Base-by-base conservation (phyloP, 2,329 filamentous ascomycete genomes). In the Aspergillus intermedius region DNA sequence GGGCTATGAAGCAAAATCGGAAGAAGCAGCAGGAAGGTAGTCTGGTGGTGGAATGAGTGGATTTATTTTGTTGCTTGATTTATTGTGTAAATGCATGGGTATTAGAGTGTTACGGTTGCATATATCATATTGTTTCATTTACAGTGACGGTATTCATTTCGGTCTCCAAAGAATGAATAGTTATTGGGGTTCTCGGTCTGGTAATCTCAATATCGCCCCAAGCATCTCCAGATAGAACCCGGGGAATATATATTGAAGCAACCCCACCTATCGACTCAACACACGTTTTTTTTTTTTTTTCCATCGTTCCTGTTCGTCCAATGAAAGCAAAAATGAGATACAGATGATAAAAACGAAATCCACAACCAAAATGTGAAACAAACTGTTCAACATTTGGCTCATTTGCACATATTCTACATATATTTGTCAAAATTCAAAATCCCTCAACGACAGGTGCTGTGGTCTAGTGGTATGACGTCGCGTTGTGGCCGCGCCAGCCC, bases 1-100 rank as follows among this genome's bases (percentile, higher is more conserved):
- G 68, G 68, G 69, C 69, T 4, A 72, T 72, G 68, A 72, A 69
- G 49, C 64, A 70, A 50, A 70, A 71, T 47, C 60, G 68, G 32
- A 60, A 65, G 53, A 69, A 61, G 50, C 64, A 68, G 50, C 55
- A 57, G 46, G 51, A 53, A 46, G 54, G 54, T 2, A 58, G 51
- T 32, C 54, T 57, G 35, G 51, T 59, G 42, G 50, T 59, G 25
- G 51, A 51, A 47, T 53, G 41, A 52, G 23, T 43, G 41, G 37
- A 3, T 12, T 40, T 22, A 40, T 13, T n/a, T n/a, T 17, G 9
- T 30, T 30, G 25, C 9, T 12, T 30, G 25, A 30, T 9, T 30
- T 30, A 12, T 30, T 12, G 10, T 30, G 25, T 30, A 30, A 12
- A 12, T 30, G 25, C 15, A 17, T 35, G 34, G 34, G 34, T 35